Evolutionary conservation across 169 alveolate genomes (phyloP).

Genomic region (Cryptosporidium ryanae): DNA sequence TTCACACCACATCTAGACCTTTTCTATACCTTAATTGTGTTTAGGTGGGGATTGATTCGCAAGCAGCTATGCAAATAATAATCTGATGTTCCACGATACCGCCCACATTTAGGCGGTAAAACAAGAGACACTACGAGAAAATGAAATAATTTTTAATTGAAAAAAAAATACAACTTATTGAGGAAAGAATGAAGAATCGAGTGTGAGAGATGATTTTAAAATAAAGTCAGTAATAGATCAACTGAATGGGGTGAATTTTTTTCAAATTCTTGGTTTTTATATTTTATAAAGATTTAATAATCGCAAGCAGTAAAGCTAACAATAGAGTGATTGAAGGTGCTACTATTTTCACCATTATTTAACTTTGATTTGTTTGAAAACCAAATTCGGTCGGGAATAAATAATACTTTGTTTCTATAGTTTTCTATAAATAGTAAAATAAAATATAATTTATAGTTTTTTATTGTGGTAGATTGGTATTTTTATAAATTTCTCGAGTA

Average conservation of each 20-base stretch:
- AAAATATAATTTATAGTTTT: not conserved
- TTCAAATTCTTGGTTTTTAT: no score
- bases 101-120: conserved; percentile 54
- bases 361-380: no score
- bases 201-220: not conserved
- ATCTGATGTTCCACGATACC: conserved; percentile 38
- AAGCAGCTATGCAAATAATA: conserved; percentile 9
- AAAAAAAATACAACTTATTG: not conserved
- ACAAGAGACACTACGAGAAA: conserved; percentile 22
- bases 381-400: no score
- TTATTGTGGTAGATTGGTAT: no score
- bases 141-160: not conserved
- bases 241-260: no score
- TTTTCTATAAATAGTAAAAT: not conserved
- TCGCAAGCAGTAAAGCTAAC: no score
- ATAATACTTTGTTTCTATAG: no score
- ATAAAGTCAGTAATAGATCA: not conserved
- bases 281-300: no score
- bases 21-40: not conserved
- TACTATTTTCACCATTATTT: no score
- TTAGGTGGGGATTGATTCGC: no score
- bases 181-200: not conserved
- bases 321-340: no score
- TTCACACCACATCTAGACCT: conserved; percentile 71
- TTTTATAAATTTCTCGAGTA: not conserved